These are phyloP conservation scores for Chalara sp. DNA, from an alignment of 2,329 filamentous ascomycete genomes.

Conservation along the genomic window DNA sequence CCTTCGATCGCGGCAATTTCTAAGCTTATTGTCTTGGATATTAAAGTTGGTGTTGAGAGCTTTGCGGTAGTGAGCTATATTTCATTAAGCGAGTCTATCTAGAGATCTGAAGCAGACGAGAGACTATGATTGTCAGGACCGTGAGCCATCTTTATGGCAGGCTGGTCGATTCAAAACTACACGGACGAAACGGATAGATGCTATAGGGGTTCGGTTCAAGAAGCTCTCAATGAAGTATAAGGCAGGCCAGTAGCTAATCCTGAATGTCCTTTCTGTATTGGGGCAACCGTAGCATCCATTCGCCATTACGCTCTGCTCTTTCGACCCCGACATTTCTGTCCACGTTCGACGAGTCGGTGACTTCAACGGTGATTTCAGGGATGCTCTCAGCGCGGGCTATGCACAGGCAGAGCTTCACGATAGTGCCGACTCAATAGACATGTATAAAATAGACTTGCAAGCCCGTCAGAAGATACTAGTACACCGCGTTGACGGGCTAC, in stretches of 20 bases:
- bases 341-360: constrained; percentile 96
- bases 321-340: constrained; percentile 88
- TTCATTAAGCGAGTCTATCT: constrained; percentile 83
- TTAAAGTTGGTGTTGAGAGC: too few relatives aligned
- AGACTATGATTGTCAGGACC: constrained; percentile 87
- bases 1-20: too few relatives aligned
- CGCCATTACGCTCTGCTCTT: constrained; percentile 96
- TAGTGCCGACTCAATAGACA: constrained; percentile 82
- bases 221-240: constrained; percentile 98
- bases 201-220: constrained; percentile 92
- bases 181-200: constrained; percentile 42
- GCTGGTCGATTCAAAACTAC: too few relatives aligned
- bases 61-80: constrained; percentile 81
- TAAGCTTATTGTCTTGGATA: too few relatives aligned
- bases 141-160: constrained; percentile 78
- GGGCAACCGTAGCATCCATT: constrained; percentile 96
- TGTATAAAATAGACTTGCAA: constrained; percentile 95
- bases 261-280: constrained; percentile 86
- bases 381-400: constrained; percentile 84
- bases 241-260: constrained; percentile 95
- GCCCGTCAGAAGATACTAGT: constrained; percentile 89
- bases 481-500: constrained; percentile 89
- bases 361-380: constrained; percentile 85
- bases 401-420: constrained; percentile 88
- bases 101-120: constrained; percentile 75